Evolutionary conservation across 768 basidiomycete genomes (phyloP).

Genomic region (Macrocybe gigantea): DNA sequence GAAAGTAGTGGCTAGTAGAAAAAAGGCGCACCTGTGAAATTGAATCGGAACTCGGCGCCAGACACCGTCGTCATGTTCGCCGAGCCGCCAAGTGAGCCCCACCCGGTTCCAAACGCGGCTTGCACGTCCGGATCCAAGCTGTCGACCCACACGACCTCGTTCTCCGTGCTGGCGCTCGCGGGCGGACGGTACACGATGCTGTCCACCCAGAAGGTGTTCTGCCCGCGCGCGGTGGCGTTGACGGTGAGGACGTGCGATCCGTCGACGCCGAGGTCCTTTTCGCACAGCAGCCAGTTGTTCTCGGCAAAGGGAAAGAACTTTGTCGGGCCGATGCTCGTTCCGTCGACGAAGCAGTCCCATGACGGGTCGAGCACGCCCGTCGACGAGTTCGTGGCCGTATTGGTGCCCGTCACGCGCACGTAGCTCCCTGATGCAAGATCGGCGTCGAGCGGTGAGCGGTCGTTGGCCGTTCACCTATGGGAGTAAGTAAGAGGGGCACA

Average conservation of each 20-base stretch:
- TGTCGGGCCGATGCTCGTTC: constrained; percentile 11
- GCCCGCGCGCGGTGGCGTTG: constrained; percentile 10
- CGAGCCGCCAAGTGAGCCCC: constrained; percentile 11
- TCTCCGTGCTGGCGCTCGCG: constrained; percentile 9
- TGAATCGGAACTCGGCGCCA: background rate
- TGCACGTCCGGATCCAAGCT: constrained; percentile 14
- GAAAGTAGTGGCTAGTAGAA: background rate
- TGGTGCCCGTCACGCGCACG: constrained; percentile 15
- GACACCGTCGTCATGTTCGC: constrained; percentile 13
- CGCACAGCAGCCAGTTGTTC: constrained; percentile 28
- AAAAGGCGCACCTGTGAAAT: background rate
- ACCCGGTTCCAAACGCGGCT: constrained; percentile 11
- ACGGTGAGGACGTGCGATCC: constrained; percentile 20
- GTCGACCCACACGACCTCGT: constrained; percentile 12
- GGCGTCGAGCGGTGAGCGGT: background rate
- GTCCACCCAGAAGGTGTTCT: constrained; percentile 23
- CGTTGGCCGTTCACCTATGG: background rate
- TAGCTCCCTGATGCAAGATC: constrained; percentile 6
- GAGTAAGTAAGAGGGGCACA: constrained; percentile 4
- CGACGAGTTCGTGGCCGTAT: constrained; percentile 6
- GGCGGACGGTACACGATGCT: constrained; percentile 20
- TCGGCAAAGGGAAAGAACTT: constrained; percentile 15
- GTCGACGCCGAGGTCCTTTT: constrained; percentile 11
- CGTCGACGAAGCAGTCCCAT: constrained; percentile 26
- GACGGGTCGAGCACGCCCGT: constrained; percentile 12